Percentiles rank a stretch among this genome's conserved stretches.
phyloP scores from a whole-genome alignment of 129 eudicot species.

The Gnaphalium uliginosum region DNA sequence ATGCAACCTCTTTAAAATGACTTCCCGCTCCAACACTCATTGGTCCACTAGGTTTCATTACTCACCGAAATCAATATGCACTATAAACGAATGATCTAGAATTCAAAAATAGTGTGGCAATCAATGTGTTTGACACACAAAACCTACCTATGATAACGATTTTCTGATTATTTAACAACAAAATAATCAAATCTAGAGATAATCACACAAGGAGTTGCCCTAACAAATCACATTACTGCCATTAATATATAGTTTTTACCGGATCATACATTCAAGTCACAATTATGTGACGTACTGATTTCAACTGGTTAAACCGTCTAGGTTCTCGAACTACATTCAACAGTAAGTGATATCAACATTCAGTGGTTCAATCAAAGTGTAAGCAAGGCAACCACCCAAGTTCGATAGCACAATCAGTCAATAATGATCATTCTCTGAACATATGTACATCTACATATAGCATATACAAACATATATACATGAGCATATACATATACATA shows the following conservation, averaged over 20 bases:
- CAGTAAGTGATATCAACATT: neutral
- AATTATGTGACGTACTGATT: neutral
- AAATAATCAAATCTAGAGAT: neutral
- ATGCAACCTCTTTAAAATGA: conserved; percentile 1
- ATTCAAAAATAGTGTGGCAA: neutral
- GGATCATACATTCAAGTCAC: neutral
- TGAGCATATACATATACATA: too few species aligned
- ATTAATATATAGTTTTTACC: neutral
- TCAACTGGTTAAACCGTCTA: neutral
- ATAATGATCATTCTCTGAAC: neutral
- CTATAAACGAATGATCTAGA: neutral
- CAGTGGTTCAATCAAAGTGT: neutral
- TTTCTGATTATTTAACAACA: neutral
- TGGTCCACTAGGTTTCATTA: neutral
- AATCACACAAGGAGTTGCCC: neutral
- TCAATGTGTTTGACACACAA: neutral
- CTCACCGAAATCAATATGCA: neutral
- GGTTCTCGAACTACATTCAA: neutral
- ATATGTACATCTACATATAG: neutral
- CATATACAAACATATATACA: neutral
- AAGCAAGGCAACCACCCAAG: neutral
- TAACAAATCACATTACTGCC: neutral
- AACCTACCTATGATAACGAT: neutral
- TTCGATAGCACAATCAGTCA: neutral
- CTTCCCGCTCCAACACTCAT: neutral